A percentile compares a stretch with the other conserved stretches of the same genome.
These are phyloP conservation scores for Clavaria fumosa DNA, from an alignment of 768 basidiomycete species.

Conservation along the genomic window DNA sequence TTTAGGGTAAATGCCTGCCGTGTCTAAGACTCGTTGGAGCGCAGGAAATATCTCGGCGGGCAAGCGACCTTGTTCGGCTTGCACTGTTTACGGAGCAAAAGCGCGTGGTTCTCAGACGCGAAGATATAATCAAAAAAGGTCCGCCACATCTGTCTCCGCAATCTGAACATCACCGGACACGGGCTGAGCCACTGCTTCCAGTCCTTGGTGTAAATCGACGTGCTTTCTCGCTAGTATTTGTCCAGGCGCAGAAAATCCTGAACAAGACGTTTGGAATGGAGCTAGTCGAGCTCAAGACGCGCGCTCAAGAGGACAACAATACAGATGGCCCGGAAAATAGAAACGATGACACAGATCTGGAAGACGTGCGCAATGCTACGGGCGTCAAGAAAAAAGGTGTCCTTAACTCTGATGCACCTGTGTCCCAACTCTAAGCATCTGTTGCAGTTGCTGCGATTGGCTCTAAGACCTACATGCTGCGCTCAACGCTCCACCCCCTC, in stretches of 20 bases:
- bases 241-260: constrained; percentile 47
- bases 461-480: constrained; percentile 72
- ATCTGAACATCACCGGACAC: not conserved
- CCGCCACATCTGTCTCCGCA: not conserved
- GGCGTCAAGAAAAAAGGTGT: constrained; percentile 56
- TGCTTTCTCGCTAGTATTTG: constrained; percentile 50
- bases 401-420: constrained; percentile 5
- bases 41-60: too few relatives aligned
- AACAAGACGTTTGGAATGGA: constrained; percentile 67
- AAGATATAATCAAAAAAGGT: constrained; percentile 87
- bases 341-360: constrained; percentile 31
- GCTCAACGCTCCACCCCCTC: constrained; percentile 47
- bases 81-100: constrained; percentile 72
- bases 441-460: constrained; percentile 36
- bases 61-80: constrained; percentile 58
- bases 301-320: constrained; percentile 37
- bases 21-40: too few relatives aligned
- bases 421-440: not conserved
- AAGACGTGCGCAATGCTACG: constrained; percentile 32
- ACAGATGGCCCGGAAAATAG: constrained; percentile 20
- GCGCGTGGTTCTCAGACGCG: constrained; percentile 48
- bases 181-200: constrained; percentile 8
- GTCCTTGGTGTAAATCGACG: constrained; percentile 29
- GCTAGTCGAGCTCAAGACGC: constrained; percentile 58
- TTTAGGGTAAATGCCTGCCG: too few relatives aligned